Conservation (phyloP, 257 asterid species). For the Prunella vulgaris region DNA sequence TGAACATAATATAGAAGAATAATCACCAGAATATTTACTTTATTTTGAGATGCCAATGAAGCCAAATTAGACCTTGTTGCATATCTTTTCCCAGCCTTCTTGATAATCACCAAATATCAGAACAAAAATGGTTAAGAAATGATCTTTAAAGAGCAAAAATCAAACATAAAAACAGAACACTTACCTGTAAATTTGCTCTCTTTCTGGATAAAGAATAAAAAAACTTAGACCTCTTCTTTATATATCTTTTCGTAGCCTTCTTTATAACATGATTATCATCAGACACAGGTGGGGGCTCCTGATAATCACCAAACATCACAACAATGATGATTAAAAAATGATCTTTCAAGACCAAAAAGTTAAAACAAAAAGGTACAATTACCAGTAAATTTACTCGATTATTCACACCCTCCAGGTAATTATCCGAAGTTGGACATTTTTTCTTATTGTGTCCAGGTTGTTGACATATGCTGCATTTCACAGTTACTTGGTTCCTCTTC, state of each 20-base stretch:
- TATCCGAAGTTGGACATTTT: too few species aligned
- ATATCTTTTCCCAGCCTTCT: neutral
- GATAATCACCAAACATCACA: too few species aligned
- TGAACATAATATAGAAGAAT: too few species aligned
- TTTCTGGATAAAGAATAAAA: too few species aligned
- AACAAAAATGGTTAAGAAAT: neutral
- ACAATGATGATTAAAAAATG: too few species aligned
- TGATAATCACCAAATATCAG: neutral
- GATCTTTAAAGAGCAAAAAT: neutral
- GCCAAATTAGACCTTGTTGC: neutral
- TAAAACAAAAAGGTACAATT: too few species aligned
- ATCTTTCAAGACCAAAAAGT: too few species aligned
- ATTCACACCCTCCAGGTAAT: too few species aligned
- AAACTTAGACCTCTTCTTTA: neutral
- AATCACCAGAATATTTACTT: too few species aligned
- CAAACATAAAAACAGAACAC: neutral
- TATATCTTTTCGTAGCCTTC: neutral
- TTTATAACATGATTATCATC: neutral
- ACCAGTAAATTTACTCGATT: too few species aligned
- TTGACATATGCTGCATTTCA: neutral
- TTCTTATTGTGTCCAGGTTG: neutral
- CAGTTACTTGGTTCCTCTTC: neutral
- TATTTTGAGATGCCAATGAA: neutral
- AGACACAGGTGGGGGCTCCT: neutral
- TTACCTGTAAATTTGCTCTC: neutral